phyloP scores from a whole-genome alignment of 371 early-diverging fungal genomes.

The Hamiltosporidium tvaerminnensis region DNA sequence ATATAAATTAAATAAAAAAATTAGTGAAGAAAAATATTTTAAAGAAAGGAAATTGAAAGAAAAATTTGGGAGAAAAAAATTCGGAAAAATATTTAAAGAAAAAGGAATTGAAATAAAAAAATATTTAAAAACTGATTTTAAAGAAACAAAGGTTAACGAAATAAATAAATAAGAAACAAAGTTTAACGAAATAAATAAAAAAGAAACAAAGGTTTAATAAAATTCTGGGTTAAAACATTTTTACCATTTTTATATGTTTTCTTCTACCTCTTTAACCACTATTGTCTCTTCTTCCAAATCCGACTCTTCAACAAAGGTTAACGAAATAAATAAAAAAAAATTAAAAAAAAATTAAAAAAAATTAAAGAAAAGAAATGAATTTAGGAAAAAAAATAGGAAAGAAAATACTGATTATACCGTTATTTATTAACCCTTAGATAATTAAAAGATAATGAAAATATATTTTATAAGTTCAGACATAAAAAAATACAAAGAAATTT shows the following conservation, averaged over 20 bases:
- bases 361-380: neutral
- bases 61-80: neutral
- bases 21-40: neutral
- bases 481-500: slow-evolving; percentile 6
- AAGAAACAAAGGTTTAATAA: too few species aligned
- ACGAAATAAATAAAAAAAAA: too few species aligned
- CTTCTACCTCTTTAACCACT: too few species aligned
- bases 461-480: slow-evolving; percentile 13
- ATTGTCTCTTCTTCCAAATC: neutral
- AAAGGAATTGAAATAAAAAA: neutral
- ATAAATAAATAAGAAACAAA: neutral
- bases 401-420: too few species aligned
- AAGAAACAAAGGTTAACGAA: neutral
- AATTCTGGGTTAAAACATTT: too few species aligned
- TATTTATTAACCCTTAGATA: too few species aligned
- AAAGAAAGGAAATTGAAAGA: neutral
- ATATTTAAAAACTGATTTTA: neutral
- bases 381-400: too few species aligned
- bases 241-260: too few species aligned
- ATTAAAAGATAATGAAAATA: slow-evolving; percentile 7
- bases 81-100: neutral
- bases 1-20: neutral
- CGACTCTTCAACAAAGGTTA: too few species aligned
- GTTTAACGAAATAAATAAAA: too few species aligned
- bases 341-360: neutral